phyloP scores from a whole-genome alignment of 148 eudicot species.

The Rhododendron ferrugineum region DNA sequence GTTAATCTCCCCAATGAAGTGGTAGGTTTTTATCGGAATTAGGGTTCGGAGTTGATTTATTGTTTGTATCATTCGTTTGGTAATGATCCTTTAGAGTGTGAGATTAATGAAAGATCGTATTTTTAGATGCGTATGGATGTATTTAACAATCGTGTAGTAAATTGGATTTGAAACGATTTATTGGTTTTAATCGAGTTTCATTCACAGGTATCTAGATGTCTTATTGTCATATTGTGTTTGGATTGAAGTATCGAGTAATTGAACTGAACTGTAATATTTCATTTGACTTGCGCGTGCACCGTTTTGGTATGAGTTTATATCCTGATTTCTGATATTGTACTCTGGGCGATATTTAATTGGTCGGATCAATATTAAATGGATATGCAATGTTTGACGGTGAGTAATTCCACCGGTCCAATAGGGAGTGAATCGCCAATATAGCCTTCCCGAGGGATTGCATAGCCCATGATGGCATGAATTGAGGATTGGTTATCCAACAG shows the following conservation, averaged over 20 bases:
- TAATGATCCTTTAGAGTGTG: neutral
- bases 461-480: neutral
- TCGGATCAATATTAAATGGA: neutral
- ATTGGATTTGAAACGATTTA: neutral
- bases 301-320: neutral
- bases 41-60: neutral
- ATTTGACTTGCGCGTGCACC: neutral
- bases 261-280: neutral
- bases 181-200: neutral
- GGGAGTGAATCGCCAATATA: neutral
- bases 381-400: neutral
- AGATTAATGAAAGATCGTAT: neutral
- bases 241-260: neutral
- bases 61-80: neutral
- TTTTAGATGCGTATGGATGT: neutral
- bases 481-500: neutral
- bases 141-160: neutral
- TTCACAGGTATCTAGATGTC: neutral
- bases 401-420: neutral
- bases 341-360: neutral
- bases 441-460: neutral
- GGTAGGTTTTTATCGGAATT: slow-evolving; percentile 22
- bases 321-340: neutral
- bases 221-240: neutral
- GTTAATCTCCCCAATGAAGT: slow-evolving; percentile 8